Evolutionary conservation across 352 stramenopile species (phyloP), one percentile per base, ranked within the genome.

Genomic region (Globisporangium camurandrum): DNA sequence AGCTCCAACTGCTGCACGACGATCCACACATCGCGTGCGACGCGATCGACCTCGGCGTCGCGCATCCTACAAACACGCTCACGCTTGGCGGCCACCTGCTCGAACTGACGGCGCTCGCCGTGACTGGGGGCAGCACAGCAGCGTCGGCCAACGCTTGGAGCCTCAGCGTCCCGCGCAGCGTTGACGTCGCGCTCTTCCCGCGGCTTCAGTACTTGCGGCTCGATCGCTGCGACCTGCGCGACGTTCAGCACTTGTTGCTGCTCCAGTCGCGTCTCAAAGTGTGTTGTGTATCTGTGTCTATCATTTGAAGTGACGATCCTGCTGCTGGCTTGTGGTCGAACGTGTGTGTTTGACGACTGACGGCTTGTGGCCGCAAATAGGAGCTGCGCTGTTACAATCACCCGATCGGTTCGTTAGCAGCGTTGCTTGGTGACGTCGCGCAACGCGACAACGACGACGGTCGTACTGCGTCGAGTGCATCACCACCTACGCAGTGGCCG

Each of bases 121-220:
- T 59, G 24, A 43, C 36, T 16, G 19, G 51, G 16, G n/a, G n/a
- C n/a, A n/a, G n/a, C n/a, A n/a, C n/a, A n/a, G 37, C 40, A 31
- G 22, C 39, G 11, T 17, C 6, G 6, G 28, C 44, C 5, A 31
- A 34, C 24, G 36, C 52, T 28, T 20, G 37, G 22, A 51, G 47
- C 31, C 19, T 63, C 7, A 14, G 30, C 8, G 43, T 39, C 17
- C 56, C 56, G 2, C 22, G 30, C 6, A 27, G 46, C 14, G 59
- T 57, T 51, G 56, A 63, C 36, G n/a, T 63, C n/a, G 37, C 43
- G n/a, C 28, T 55, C 39, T 63, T 63, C 23, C 56, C 56, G 16
- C 40, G 44, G 6, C 11, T 63, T 16, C 56, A 63, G 38, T 30
- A 59, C 22, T 28, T 63, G 20, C 45, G 41, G 12, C 28, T 63